Evolutionary conservation across 192 early-diverging fungal genomes (phyloP).

Genomic region (Backusella parvicylindrica): DNA sequence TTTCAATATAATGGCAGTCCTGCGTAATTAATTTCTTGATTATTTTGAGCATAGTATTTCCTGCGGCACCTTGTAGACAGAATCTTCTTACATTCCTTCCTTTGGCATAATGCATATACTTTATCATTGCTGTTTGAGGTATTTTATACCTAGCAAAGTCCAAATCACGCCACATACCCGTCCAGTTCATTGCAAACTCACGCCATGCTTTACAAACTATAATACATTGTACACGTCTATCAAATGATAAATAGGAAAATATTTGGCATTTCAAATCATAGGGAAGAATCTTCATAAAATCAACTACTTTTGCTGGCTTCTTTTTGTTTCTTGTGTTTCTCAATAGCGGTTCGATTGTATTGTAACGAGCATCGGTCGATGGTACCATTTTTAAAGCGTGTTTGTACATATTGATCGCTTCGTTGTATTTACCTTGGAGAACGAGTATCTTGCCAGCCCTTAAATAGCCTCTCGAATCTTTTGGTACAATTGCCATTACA

Average conservation of each 20-base stretch:
- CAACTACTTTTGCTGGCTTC: background rate
- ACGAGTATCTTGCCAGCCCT: background rate
- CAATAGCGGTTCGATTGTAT: background rate
- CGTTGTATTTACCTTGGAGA: background rate
- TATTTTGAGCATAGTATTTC: background rate
- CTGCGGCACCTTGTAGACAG: background rate
- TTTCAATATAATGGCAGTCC: conserved; percentile 10
- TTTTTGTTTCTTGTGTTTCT: background rate
- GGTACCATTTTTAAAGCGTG: background rate
- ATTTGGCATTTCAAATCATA: conserved; percentile 3
- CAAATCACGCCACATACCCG: conserved; percentile 14
- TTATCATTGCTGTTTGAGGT: background rate
- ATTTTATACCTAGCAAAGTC: background rate
- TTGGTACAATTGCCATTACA: background rate
- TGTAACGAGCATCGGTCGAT: background rate
- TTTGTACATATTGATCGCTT: conserved; percentile 1
- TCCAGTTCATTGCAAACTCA: conserved; percentile 2
- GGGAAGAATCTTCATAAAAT: conserved; percentile 10
- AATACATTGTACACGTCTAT: background rate
- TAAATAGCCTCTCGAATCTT: conserved; percentile 9
- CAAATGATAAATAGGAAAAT: conserved; percentile 1
- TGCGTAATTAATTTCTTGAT: background rate
- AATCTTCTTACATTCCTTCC: conserved; percentile 2
- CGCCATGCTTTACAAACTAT: conserved; percentile 7
- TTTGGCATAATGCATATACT: background rate